Evolutionary conservation across 2,329 filamentous ascomycete species (phyloP).

Genomic region (Ophiostoma piceae): DNA sequence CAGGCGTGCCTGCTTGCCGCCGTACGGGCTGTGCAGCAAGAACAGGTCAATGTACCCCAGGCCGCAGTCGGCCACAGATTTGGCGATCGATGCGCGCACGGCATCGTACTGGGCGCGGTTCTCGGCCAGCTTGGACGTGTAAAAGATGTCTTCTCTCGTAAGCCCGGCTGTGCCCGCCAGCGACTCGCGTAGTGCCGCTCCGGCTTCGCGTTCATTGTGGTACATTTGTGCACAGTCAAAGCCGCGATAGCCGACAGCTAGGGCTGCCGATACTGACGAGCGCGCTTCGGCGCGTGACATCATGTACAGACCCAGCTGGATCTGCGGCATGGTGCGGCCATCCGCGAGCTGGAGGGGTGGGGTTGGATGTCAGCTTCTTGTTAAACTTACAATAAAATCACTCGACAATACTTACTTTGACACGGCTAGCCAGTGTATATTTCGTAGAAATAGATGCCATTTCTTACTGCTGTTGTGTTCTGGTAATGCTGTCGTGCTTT

Average conservation of each 20-base stretch:
- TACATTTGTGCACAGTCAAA: conserved; percentile 54
- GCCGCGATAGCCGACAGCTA: conserved; percentile 49
- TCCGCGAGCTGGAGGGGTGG: conserved; percentile 49
- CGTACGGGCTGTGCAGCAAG: conserved; percentile 72
- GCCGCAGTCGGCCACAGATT: conserved; percentile 59
- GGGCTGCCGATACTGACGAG: conserved; percentile 52
- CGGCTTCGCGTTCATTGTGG: conserved; percentile 66
- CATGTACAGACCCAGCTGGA: conserved; percentile 70
- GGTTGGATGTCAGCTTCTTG: neutral
- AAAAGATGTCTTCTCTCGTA: conserved; percentile 66
- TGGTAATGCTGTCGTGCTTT: too few relatives aligned
- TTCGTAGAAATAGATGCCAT: neutral
- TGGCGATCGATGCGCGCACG: conserved; percentile 60
- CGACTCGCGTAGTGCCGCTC: conserved; percentile 50
- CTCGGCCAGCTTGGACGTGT: conserved; percentile 70
- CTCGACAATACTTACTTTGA: neutral
- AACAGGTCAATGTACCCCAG: conserved; percentile 76
- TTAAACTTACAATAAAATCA: too few relatives aligned
- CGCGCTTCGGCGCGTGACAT: conserved; percentile 58
- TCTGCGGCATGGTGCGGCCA: conserved; percentile 61
- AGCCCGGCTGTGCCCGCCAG: conserved; percentile 39
- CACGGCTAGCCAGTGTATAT: conserved; percentile 13
- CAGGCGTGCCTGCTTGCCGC: conserved; percentile 60
- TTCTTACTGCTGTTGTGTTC: neutral
- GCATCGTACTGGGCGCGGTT: conserved; percentile 63